phyloP scores from a whole-genome alignment of 1,284 basidiomycete species.

The Afroboletus lepidellus region DNA sequence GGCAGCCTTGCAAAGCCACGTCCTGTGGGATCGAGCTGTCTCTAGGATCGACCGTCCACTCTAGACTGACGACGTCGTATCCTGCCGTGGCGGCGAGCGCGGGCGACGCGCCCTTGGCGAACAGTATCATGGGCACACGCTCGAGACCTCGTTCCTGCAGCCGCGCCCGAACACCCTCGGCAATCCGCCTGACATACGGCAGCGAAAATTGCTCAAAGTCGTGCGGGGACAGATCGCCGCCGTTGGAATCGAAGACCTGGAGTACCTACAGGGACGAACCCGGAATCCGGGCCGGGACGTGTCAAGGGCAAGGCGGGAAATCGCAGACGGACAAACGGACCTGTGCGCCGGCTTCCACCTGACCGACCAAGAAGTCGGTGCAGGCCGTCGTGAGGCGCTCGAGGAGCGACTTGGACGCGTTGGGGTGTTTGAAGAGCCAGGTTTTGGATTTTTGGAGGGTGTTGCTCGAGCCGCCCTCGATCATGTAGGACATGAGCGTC shows the following conservation, averaged over 20 bases:
- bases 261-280: slow-evolving; percentile 59
- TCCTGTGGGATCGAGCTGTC: slow-evolving; percentile 38
- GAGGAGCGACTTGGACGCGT: slow-evolving; percentile 76
- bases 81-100: slow-evolving; percentile 61
- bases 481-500: slow-evolving; percentile 97
- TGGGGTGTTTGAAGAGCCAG: slow-evolving; percentile 89
- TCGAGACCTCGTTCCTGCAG: slow-evolving; percentile 58
- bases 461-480: slow-evolving; percentile 90
- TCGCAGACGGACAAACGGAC: slow-evolving; percentile 39
- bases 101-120: slow-evolving; percentile 89
- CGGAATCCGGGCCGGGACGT: not conserved
- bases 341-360: slow-evolving; percentile 92
- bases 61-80: slow-evolving; percentile 86
- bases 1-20: slow-evolving; percentile 90
- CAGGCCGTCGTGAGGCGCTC: slow-evolving; percentile 80
- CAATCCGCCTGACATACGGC: slow-evolving; percentile 64
- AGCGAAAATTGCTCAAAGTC: slow-evolving; percentile 81
- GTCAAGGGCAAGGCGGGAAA: not conserved
- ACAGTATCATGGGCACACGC: slow-evolving; percentile 80
- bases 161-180: slow-evolving; percentile 57
- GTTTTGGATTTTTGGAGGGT: slow-evolving; percentile 86
- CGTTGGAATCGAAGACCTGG: slow-evolving; percentile 96
- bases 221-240: slow-evolving; percentile 83
- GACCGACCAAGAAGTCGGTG: slow-evolving; percentile 84
- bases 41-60: slow-evolving; percentile 82